Percentiles rank a stretch among this genome's conserved stretches.
Evolutionary conservation across 371 early-diverging fungal species (phyloP).

Genomic region (Mucor lusitanicus): DNA sequence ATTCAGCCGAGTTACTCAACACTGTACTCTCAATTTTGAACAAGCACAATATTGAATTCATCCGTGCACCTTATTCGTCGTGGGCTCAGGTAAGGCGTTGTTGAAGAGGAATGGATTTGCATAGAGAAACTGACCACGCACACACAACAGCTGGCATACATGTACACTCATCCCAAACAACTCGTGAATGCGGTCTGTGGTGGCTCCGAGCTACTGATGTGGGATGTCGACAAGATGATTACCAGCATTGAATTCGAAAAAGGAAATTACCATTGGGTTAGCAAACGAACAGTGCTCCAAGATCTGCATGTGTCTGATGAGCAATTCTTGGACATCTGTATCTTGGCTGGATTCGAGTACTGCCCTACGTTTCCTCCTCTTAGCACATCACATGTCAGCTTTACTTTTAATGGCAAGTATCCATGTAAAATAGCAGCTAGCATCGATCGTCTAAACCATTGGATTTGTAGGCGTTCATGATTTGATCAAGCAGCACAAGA

Average conservation of each 20-base stretch:
- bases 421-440: neutral
- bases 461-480: slow-evolving; percentile 54
- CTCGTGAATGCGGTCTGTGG: slow-evolving; percentile 74
- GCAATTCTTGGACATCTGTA: slow-evolving; percentile 82
- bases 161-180: slow-evolving; percentile 71
- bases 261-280: slow-evolving; percentile 69
- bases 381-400: slow-evolving; percentile 49
- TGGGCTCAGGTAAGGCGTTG: slow-evolving; percentile 80
- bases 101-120: too few species aligned
- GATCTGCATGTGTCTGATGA: slow-evolving; percentile 70
- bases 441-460: neutral
- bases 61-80: slow-evolving; percentile 83
- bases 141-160: slow-evolving; percentile 64
- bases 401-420: slow-evolving; percentile 61
- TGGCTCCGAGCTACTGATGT: slow-evolving; percentile 77
- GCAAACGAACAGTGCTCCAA: slow-evolving; percentile 64
- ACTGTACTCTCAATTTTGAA: slow-evolving; percentile 72
- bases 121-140: neutral
- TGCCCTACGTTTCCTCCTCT: slow-evolving; percentile 77
- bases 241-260: slow-evolving; percentile 67
- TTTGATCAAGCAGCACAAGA: slow-evolving; percentile 67
- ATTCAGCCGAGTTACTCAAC: slow-evolving; percentile 68
- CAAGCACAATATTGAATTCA: slow-evolving; percentile 66
- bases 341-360: slow-evolving; percentile 81
- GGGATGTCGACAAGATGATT: slow-evolving; percentile 78